Conservation (phyloP, 768 basidiomycete species). For the Daedalea quercina region DNA sequence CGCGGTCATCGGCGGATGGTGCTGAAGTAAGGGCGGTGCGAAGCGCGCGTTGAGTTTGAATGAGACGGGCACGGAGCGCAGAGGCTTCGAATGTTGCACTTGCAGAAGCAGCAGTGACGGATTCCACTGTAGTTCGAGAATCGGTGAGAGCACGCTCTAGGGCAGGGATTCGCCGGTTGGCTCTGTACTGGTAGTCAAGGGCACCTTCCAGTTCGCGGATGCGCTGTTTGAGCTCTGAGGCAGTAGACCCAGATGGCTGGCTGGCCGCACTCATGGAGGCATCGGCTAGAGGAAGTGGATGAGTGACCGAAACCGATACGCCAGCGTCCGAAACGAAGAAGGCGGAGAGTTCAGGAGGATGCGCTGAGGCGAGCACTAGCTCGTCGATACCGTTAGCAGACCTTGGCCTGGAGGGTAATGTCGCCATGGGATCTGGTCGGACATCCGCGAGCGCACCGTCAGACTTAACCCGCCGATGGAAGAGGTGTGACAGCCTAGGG, state of each 20-base stretch:
- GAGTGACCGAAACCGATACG: slow-evolving; percentile 1
- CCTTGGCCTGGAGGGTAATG: slow-evolving; percentile 6
- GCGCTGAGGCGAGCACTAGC: slow-evolving; percentile 1
- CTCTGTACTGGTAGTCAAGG: background rate
- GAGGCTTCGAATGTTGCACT: slow-evolving; percentile 2
- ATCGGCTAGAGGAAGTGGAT: background rate
- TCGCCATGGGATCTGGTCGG: slow-evolving; percentile 6
- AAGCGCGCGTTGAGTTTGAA: slow-evolving; percentile 7
- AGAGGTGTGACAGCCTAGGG: slow-evolving; percentile 17
- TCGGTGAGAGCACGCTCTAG: slow-evolving; percentile 4
- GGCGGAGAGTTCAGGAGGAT: background rate
- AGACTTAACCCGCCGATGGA: slow-evolving; percentile 18
- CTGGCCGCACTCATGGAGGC: no score
- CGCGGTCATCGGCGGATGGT: background rate
- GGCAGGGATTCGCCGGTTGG: background rate
- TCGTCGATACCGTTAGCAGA: slow-evolving; percentile 11
- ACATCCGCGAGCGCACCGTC: slow-evolving; percentile 16
- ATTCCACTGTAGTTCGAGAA: slow-evolving; percentile 7
- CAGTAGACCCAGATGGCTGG: background rate
- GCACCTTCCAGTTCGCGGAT: slow-evolving; percentile 12
- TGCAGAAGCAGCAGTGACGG: slow-evolving; percentile 2
- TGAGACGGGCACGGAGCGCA: slow-evolving; percentile 6
- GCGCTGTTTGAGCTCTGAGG: slow-evolving; percentile 8
- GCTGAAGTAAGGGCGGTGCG: slow-evolving; percentile 2
- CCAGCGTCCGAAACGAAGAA: slow-evolving; percentile 5